Conservation (phyloP, 495 filamentous ascomycete species). For the Paragyromitra xinjiangensis region DNA sequence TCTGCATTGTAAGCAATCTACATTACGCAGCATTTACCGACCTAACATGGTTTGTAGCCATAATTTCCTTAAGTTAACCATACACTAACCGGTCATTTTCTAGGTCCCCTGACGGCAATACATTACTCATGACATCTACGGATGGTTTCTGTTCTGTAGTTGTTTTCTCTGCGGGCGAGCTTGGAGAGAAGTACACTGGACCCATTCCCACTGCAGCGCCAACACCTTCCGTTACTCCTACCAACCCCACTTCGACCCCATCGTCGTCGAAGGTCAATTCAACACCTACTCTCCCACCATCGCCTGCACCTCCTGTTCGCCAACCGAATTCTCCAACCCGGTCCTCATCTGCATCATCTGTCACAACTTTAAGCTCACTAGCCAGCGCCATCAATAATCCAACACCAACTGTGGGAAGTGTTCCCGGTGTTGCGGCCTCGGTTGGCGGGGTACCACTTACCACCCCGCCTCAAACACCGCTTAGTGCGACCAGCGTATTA, state of each 20-base stretch:
- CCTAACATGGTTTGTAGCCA: constrained; percentile 79
- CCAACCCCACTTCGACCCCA: constrained; percentile 73
- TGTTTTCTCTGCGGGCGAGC: constrained; percentile 81
- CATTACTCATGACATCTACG: constrained; percentile 92
- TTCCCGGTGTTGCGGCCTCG: constrained; percentile 69
- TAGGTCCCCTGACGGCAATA: constrained; percentile 92
- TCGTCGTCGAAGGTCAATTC: constrained; percentile 65
- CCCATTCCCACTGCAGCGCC: constrained; percentile 59
- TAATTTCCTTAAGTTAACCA: background rate
- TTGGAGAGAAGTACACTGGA: constrained; percentile 85
- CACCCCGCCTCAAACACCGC: constrained; percentile 83
- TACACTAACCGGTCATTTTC: constrained; percentile 54
- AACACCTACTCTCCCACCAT: constrained; percentile 67
- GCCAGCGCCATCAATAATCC: constrained; percentile 74
- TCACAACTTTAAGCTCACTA: constrained; percentile 69
- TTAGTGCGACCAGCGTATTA: constrained; percentile 65
- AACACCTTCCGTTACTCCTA: constrained; percentile 65
- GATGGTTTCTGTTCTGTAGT: constrained; percentile 97
- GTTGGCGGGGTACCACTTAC: constrained; percentile 67
- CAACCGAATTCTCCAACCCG: constrained; percentile 79
- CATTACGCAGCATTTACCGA: constrained; percentile 98
- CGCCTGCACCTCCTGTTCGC: constrained; percentile 63
- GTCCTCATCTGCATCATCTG: constrained; percentile 86
- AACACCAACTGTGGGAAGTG: constrained; percentile 74
- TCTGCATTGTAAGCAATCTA: constrained; percentile 93